Evolutionary conservation across 495 filamentous ascomycete genomes (phyloP).

Genomic region (Penicillium cinerascens): DNA sequence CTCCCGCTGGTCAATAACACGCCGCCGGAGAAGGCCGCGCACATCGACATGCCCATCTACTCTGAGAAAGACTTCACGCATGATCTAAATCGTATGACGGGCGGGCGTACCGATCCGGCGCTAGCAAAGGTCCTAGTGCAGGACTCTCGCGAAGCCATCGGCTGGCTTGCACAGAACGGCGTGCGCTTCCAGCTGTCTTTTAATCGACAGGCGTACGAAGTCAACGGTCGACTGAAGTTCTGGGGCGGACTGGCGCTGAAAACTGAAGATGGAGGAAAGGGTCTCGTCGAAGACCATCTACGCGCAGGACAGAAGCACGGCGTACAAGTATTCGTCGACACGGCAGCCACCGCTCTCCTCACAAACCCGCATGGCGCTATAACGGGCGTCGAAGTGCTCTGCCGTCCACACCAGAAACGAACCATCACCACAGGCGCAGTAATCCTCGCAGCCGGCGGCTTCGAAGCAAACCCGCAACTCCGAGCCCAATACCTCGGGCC

Average conservation of each 20-base stretch:
- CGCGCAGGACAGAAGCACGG: conserved; percentile 38
- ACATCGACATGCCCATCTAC: conserved; percentile 32
- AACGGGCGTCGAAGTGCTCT: conserved; percentile 8
- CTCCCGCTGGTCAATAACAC: conserved; percentile 44
- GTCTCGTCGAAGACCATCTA: conserved; percentile 47
- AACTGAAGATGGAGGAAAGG: conserved; percentile 56
- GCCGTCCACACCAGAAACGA: neutral
- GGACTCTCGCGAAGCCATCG: conserved; percentile 42
- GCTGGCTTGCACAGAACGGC: conserved; percentile 53
- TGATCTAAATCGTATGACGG: conserved; percentile 50
- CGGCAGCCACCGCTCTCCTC: conserved; percentile 39
- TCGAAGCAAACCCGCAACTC: conserved; percentile 54
- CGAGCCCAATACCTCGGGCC: conserved; percentile 57
- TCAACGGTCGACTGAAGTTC: conserved; percentile 54
- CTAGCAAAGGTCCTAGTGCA: conserved; percentile 44
- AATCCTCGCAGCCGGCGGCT: conserved; percentile 59
- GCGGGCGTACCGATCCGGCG: conserved; percentile 41
- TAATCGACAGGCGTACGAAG: conserved; percentile 57
- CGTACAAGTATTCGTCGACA: conserved; percentile 41
- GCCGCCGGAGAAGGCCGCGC: neutral
- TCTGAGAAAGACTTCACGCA: conserved; percentile 38
- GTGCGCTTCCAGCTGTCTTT: conserved; percentile 56
- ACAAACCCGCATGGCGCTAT: conserved; percentile 34
- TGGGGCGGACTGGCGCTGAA: conserved; percentile 59
- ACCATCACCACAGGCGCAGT: conserved; percentile 38